phyloP scores from a whole-genome alignment of 768 basidiomycete genomes.

The Gloeopeniophorella convolvens region DNA sequence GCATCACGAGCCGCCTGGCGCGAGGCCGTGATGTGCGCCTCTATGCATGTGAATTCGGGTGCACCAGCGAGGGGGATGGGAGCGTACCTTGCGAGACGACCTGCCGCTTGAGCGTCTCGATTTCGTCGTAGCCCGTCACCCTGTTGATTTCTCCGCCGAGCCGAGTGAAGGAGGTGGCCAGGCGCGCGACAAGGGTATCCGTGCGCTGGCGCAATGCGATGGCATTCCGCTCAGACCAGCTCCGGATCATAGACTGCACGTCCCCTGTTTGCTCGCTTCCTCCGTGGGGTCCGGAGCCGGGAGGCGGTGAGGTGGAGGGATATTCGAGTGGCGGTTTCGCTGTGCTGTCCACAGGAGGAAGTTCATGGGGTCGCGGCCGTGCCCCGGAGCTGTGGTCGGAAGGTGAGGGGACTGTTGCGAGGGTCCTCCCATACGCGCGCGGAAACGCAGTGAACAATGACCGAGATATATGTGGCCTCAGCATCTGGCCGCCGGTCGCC shows the following conservation, averaged over 20 bases:
- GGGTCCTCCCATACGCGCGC: not conserved
- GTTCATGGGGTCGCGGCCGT: not conserved
- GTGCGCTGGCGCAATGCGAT: slow-evolving; percentile 43
- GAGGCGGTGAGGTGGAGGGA: not conserved
- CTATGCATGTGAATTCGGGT: slow-evolving; percentile 35
- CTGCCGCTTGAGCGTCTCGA: slow-evolving; percentile 69
- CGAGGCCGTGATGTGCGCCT: slow-evolving; percentile 61
- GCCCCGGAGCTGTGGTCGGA: slow-evolving; percentile 5
- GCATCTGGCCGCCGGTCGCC: slow-evolving; percentile 11
- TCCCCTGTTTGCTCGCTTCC: not conserved
- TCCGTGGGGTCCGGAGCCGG: not conserved
- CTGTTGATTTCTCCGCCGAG: slow-evolving; percentile 77
- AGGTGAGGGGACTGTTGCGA: not conserved
- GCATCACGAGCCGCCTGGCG: slow-evolving; percentile 63
- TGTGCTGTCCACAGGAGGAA: not conserved
- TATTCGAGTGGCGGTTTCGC: not conserved
- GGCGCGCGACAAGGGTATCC: slow-evolving; percentile 50
- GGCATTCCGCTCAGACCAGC: slow-evolving; percentile 39
- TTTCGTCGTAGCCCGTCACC: slow-evolving; percentile 88
- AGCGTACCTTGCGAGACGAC: slow-evolving; percentile 76
- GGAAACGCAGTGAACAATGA: not conserved
- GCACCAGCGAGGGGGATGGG: slow-evolving; percentile 9
- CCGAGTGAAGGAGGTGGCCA: slow-evolving; percentile 58
- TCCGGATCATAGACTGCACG: slow-evolving; percentile 22
- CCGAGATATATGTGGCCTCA: slow-evolving; percentile 4